Conservation (phyloP, 2,329 filamentous ascomycete species). For the Fusarium cicatricum region DNA sequence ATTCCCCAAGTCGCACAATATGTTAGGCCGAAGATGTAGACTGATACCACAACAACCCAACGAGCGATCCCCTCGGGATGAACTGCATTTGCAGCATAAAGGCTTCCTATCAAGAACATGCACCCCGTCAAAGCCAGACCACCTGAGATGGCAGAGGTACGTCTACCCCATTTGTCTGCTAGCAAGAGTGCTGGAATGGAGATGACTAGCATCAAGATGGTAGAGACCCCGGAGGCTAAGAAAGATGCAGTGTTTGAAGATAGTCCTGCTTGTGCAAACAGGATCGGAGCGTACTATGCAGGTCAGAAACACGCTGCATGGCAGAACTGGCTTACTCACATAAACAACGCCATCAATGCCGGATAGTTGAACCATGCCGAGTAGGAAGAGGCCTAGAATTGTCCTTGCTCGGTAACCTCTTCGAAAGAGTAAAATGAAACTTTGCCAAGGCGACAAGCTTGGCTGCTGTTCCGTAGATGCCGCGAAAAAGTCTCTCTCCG, state of each 20-base stretch:
- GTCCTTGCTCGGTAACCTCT: conserved; percentile 57
- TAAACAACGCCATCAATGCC: conserved; percentile 71
- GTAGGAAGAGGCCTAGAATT: conserved; percentile 62
- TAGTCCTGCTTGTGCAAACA: conserved; percentile 68
- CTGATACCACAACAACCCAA: conserved; percentile 60
- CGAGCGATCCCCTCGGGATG: conserved; percentile 50
- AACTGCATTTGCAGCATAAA: conserved; percentile 59
- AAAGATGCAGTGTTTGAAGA: conserved; percentile 62
- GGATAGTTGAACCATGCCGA: conserved; percentile 66
- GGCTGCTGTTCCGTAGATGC: conserved; percentile 36
- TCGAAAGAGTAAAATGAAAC: conserved; percentile 46
- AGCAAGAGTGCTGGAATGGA: conserved; percentile 65
- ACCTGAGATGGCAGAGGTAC: not conserved
- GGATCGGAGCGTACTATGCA: conserved; percentile 63
- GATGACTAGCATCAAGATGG: conserved; percentile 64
- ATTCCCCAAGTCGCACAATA: conserved; percentile 63
- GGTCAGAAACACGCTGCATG: not conserved
- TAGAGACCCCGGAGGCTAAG: conserved; percentile 68
- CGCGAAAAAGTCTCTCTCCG: conserved; percentile 56
- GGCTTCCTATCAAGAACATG: conserved; percentile 62
- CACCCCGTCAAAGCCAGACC: not conserved
- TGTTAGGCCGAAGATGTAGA: conserved; percentile 58
- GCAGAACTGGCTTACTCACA: conserved; percentile 47
- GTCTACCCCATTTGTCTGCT: conserved; percentile 56
- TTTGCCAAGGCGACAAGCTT: conserved; percentile 45